phyloP scores from a whole-genome alignment of 805 yeast species.

The Babjeviella inositovora region DNA sequence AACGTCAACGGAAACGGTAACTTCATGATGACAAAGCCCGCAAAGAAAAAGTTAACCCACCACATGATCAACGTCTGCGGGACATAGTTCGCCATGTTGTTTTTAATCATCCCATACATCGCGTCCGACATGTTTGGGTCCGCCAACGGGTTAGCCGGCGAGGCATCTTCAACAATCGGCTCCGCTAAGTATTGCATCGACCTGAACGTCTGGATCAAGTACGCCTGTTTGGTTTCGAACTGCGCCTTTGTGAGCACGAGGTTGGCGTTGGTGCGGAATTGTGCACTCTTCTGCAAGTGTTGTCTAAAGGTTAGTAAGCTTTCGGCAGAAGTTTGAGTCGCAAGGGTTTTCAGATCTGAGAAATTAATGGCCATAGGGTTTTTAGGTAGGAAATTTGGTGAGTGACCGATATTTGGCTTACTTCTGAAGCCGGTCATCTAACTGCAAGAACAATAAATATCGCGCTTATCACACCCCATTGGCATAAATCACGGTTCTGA shows the following conservation, averaged over 20 bases:
- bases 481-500: too few relatives aligned
- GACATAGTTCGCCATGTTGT: constrained; percentile 66
- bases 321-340: constrained; percentile 3
- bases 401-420: too few relatives aligned
- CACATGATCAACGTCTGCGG: constrained; percentile 94
- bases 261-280: constrained; percentile 35
- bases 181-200: constrained; percentile 30
- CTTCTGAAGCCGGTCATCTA: neutral
- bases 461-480: too few relatives aligned
- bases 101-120: constrained; percentile 63
- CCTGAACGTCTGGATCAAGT: constrained; percentile 27
- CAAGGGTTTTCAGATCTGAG: neutral
- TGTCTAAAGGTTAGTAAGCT: constrained; percentile 14
- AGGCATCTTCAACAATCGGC: constrained; percentile 14
- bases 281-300: constrained; percentile 39
- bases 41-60: constrained; percentile 89
- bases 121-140: constrained; percentile 64
- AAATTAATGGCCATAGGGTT: too few relatives aligned
- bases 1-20: constrained; percentile 86
- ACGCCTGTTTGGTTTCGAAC: constrained; percentile 34
- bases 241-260: constrained; percentile 30
- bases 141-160: constrained; percentile 41
- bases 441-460: too few relatives aligned
- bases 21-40: constrained; percentile 77
- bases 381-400: too few relatives aligned